A percentile compares a stretch with the other conserved stretches of the same genome.
These are phyloP conservation scores for Citrullus mucosospermus DNA, from an alignment of 306 rosid genomes.

Conservation along the genomic window DNA sequence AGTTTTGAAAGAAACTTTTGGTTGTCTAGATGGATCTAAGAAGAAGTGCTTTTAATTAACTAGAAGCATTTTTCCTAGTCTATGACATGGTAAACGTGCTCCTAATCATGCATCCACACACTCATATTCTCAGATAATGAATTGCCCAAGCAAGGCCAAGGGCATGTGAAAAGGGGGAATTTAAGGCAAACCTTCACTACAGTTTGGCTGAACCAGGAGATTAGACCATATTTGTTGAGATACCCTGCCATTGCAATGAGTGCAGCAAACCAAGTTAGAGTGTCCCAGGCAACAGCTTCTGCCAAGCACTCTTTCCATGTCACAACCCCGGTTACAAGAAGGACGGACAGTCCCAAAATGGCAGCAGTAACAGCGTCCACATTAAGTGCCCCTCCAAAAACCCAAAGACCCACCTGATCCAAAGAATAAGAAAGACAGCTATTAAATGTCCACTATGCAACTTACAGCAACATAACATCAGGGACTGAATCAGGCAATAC, in stretches of 20 bases:
- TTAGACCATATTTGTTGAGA: slow-evolving; percentile 96
- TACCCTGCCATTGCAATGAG: slow-evolving; percentile 99
- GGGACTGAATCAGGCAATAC: background rate
- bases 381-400: slow-evolving; percentile 65
- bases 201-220: slow-evolving; percentile 92
- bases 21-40: background rate
- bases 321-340: slow-evolving; percentile 86
- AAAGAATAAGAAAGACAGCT: slow-evolving; percentile 5
- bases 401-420: slow-evolving; percentile 87
- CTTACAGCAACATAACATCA: background rate
- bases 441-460: background rate
- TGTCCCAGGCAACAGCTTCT: slow-evolving; percentile 99
- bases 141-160: background rate
- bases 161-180: background rate
- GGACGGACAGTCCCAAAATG: slow-evolving; percentile 78
- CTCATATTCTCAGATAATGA: background rate
- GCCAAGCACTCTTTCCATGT: slow-evolving; percentile 98
- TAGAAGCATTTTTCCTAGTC: background rate
- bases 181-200: slow-evolving; percentile 74
- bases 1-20: background rate
- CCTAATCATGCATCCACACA: background rate
- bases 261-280: slow-evolving; percentile 99
- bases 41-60: background rate
- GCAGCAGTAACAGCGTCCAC: slow-evolving; percentile 95
- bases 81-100: background rate